Conservation (phyloP, 306 rosid genomes). For the Pyrus communis region DNA sequence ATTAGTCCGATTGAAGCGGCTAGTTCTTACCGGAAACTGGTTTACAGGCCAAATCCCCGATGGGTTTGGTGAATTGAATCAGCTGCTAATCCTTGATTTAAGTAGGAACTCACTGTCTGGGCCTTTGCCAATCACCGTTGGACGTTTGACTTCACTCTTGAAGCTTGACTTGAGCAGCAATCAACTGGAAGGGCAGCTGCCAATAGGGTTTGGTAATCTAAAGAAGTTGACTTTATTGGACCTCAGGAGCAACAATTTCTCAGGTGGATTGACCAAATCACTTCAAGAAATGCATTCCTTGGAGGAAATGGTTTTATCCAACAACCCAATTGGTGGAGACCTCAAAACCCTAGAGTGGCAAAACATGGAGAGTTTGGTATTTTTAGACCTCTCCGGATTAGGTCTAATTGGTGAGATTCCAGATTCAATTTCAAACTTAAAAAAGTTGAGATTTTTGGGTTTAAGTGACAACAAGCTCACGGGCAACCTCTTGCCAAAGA, state of each 20-base stretch:
- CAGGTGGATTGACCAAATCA: constrained; percentile 57
- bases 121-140: constrained; percentile 45
- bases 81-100: constrained; percentile 64
- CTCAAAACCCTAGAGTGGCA: constrained; percentile 49
- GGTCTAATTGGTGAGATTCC: constrained; percentile 75
- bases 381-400: constrained; percentile 68
- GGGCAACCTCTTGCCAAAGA: constrained; percentile 52
- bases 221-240: constrained; percentile 72
- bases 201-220: constrained; percentile 32
- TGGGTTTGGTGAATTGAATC: constrained; percentile 34
- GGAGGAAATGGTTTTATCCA: constrained; percentile 60
- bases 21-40: constrained; percentile 57
- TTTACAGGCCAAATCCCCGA: constrained; percentile 51
- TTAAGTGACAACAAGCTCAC: constrained; percentile 71
- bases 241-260: constrained; percentile 59
- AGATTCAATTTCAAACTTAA: constrained; percentile 53
- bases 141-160: constrained; percentile 51
- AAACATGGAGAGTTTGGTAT: constrained; percentile 43
- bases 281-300: constrained; percentile 52
- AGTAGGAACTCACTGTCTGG: constrained; percentile 71
- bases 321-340: constrained; percentile 76
- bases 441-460: constrained; percentile 67
- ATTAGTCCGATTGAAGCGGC: constrained; percentile 46
- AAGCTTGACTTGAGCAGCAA: constrained; percentile 84
- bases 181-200: constrained; percentile 43